A percentile compares a stretch with the other conserved stretches of the same genome.
phyloP scores from a whole-genome alignment of 2,329 filamentous ascomycete genomes.

The Zymoseptoria passerinii region DNA sequence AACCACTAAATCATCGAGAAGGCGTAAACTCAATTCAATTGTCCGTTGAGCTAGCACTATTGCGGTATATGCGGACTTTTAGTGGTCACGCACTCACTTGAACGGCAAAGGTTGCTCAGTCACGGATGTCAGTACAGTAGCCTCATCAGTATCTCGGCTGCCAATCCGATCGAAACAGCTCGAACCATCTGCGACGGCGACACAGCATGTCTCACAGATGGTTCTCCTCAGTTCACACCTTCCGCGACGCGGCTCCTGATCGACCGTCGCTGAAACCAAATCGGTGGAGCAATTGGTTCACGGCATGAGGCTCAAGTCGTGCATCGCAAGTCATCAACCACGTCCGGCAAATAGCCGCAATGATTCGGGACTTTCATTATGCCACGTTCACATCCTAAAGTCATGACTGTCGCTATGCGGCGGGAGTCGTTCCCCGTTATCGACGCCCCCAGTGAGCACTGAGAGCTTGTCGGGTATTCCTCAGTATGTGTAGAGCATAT shows the following conservation, averaged over 20 bases:
- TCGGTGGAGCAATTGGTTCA: background rate
- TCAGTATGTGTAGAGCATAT: too few species aligned
- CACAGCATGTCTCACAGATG: too few species aligned
- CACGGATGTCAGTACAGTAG: background rate
- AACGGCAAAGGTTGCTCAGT: background rate
- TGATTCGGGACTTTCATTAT: background rate
- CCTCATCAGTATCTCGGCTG: background rate
- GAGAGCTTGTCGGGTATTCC: too few species aligned
- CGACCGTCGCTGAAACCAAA: background rate
- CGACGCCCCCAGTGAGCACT: too few species aligned
- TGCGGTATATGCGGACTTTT: background rate
- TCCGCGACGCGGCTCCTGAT: background rate
- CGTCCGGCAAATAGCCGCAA: background rate
- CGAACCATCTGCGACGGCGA: too few species aligned
- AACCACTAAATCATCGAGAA: background rate
- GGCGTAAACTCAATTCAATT: background rate
- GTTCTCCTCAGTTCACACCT: background rate
- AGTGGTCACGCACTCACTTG: background rate
- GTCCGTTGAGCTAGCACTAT: background rate
- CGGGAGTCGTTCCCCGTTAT: too few species aligned
- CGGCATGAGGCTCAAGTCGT: background rate
- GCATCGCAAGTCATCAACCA: background rate
- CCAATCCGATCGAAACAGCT: background rate
- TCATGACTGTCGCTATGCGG: background rate
- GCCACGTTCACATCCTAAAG: background rate